Percentiles rank a stretch among this genome's conserved stretches.
Evolutionary conservation across 305 asterid species (phyloP).

Genomic region (Fraxinus dipetala): DNA sequence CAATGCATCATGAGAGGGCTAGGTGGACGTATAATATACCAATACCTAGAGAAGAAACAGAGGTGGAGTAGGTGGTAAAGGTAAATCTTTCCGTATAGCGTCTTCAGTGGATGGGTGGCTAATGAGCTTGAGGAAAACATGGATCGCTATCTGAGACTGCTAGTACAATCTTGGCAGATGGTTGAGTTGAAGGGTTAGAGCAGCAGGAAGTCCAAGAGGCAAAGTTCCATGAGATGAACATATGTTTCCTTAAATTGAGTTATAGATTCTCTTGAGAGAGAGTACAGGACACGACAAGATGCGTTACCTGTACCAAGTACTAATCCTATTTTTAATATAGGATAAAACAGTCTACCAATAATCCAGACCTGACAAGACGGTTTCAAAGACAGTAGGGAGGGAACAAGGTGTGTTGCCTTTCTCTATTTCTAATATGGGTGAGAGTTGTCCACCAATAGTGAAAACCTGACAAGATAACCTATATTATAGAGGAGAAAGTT

Average conservation of each 20-base stretch:
- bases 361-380: neutral
- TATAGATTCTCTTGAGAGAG: neutral
- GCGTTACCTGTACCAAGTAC: neutral
- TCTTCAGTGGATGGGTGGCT: neutral
- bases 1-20: neutral
- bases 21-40: neutral
- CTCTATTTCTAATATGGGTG: neutral
- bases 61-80: neutral
- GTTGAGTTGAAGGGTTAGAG: neutral
- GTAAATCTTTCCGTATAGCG: neutral
- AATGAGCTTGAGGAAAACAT: neutral
- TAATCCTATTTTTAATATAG: neutral
- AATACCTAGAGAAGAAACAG: neutral
- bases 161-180: neutral
- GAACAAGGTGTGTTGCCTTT: neutral
- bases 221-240: neutral
- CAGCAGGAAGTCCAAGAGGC: neutral
- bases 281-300: neutral
- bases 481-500: neutral
- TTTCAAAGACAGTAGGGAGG: neutral
- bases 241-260: neutral
- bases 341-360: neutral
- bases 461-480: neutral
- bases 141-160: neutral
- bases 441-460: neutral